A percentile compares a stretch with the other conserved stretches of the same genome.
These are phyloP conservation scores for Lotus japonicus DNA, from an alignment of 306 rosid genomes.

Conservation along the genomic window DNA sequence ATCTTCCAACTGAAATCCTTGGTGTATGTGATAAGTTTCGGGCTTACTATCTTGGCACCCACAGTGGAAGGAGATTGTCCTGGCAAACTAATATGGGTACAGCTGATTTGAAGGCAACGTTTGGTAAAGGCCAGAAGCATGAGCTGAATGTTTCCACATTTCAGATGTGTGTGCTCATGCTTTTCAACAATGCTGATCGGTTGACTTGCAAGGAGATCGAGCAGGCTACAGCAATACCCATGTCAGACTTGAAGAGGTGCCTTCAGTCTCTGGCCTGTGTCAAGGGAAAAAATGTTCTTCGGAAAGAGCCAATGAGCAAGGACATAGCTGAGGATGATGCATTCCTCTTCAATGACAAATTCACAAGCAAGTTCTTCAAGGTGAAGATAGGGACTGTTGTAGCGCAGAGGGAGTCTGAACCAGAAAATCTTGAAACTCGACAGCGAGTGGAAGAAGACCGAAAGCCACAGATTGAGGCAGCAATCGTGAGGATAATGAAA, in stretches of 20 bases:
- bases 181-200: slow-evolving; percentile 37
- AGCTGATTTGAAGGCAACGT: slow-evolving; percentile 45
- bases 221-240: slow-evolving; percentile 46
- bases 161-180: slow-evolving; percentile 59
- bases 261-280: slow-evolving; percentile 53
- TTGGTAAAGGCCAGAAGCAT: slow-evolving; percentile 47
- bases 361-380: slow-evolving; percentile 49
- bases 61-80: slow-evolving; percentile 48
- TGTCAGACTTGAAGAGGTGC: slow-evolving; percentile 44
- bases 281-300: slow-evolving; percentile 48
- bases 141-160: slow-evolving; percentile 55
- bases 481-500: slow-evolving; percentile 58
- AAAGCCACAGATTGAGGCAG: slow-evolving; percentile 58
- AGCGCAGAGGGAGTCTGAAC: slow-evolving; percentile 54
- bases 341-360: slow-evolving; percentile 44
- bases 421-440: slow-evolving; percentile 48
- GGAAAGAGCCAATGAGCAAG: slow-evolving; percentile 57
- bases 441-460: slow-evolving; percentile 57
- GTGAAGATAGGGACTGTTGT: slow-evolving; percentile 56
- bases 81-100: slow-evolving; percentile 60
- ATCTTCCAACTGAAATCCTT: slow-evolving; percentile 41
- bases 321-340: slow-evolving; percentile 48
- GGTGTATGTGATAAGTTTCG: slow-evolving; percentile 45
- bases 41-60: slow-evolving; percentile 44
- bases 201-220: slow-evolving; percentile 48